Percentiles rank a stretch among this genome's conserved stretches.
phyloP scores from a whole-genome alignment of 371 early-diverging fungal genomes.

The Mortierella sp. region DNA sequence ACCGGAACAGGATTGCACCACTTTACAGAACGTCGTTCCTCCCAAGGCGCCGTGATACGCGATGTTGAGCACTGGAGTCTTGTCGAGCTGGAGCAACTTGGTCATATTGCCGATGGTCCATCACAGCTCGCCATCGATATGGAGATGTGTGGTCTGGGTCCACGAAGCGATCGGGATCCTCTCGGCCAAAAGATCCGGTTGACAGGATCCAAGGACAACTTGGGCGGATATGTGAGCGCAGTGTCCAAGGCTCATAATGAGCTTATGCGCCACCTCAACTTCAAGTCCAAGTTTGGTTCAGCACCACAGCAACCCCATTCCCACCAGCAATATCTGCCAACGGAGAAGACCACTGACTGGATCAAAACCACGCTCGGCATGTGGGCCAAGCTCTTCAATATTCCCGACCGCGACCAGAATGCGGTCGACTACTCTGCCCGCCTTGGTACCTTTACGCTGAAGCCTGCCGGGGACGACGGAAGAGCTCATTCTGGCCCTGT shows the following conservation, averaged over 20 bases:
- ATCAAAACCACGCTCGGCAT: constrained; percentile 25
- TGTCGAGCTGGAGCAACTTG: constrained; percentile 39
- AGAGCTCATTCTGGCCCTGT: constrained; percentile 12
- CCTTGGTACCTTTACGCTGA: constrained; percentile 25
- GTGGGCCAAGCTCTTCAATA: constrained; percentile 32
- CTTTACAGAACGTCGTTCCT: constrained; percentile 19
- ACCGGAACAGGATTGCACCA: constrained; percentile 41
- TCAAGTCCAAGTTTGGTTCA: constrained; percentile 26
- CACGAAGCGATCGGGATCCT: constrained; percentile 29
- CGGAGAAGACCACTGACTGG: constrained; percentile 28
- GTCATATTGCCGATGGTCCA: background rate
- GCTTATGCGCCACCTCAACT: constrained; percentile 25
- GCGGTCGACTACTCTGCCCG: constrained; percentile 17
- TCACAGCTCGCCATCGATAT: constrained; percentile 8
- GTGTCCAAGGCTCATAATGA: constrained; percentile 20
- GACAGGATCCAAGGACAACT: constrained; percentile 21
- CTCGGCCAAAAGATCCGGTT: constrained; percentile 18
- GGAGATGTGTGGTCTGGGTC: constrained; percentile 41
- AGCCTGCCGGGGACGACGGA: constrained; percentile 16
- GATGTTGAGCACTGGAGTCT: constrained; percentile 51
- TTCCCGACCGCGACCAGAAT: constrained; percentile 11
- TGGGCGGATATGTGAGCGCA: constrained; percentile 8
- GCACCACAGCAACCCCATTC: background rate
- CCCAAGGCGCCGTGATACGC: background rate
- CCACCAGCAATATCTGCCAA: background rate